Evolutionary conservation across 331 rosid genomes (phyloP).

Genomic region (Phaseolus coccineus): DNA sequence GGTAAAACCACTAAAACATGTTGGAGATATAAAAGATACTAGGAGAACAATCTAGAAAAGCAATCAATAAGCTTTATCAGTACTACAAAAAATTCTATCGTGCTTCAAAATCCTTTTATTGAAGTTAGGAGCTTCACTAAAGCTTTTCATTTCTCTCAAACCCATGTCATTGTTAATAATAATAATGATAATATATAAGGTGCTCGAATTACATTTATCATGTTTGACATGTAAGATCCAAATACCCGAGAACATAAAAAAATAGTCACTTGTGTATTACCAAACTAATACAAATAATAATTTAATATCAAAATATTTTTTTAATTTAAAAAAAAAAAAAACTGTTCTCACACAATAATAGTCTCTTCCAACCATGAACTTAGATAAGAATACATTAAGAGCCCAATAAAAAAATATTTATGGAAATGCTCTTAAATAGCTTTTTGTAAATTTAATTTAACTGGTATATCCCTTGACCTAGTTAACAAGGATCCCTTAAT

Average conservation of each 20-base stretch:
- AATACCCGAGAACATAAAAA: no score
- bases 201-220: no score
- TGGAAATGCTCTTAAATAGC: neutral
- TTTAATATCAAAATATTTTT: no score
- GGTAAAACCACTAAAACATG: slow-evolving; percentile 30
- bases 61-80: neutral
- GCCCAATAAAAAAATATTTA: no score
- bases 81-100: neutral
- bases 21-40: neutral
- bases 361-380: no score
- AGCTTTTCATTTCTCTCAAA: neutral
- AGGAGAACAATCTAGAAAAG: slow-evolving; percentile 44
- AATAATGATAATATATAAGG: no score
- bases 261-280: no score
- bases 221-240: no score
- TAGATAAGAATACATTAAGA: no score
- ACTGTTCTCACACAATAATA: no score
- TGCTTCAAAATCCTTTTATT: neutral
- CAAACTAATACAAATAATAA: no score
- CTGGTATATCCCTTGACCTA: neutral
- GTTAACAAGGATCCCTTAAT: neutral
- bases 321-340: no score
- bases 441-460: neutral
- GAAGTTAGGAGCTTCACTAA: neutral
- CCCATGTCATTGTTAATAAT: neutral